Percentiles rank a stretch among this genome's conserved stretches.
phyloP scores from a whole-genome alignment of 164 flowering plant species.

The Stephania cephalantha region DNA sequence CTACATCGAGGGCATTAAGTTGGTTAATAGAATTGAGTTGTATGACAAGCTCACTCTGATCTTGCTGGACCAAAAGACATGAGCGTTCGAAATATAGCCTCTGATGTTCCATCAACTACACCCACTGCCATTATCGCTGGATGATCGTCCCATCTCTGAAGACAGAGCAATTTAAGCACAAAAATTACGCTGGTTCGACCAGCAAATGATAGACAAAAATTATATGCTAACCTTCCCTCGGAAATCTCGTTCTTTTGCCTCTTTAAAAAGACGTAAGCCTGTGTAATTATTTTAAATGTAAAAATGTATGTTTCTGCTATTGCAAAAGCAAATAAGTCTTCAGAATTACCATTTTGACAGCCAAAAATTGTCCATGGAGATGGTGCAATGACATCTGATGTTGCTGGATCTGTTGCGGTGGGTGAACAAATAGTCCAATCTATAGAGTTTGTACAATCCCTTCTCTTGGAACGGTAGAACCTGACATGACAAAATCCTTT shows the following conservation, averaged over 20 bases:
- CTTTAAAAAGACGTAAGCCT: slow-evolving; percentile 88
- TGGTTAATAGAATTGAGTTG: not conserved
- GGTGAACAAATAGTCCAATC: slow-evolving; percentile 66
- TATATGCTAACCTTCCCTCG: slow-evolving; percentile 28
- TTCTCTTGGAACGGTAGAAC: slow-evolving; percentile 34
- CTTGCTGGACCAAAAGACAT: slow-evolving; percentile 90
- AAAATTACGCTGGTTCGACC: not conserved
- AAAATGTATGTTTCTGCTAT: slow-evolving; percentile 8
- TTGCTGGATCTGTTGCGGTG: slow-evolving; percentile 37
- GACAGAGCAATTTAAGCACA: slow-evolving; percentile 20
- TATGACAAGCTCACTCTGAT: slow-evolving; percentile 62
- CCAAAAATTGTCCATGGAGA: slow-evolving; percentile 94
- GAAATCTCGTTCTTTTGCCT: slow-evolving; percentile 66
- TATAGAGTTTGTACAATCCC: slow-evolving; percentile 27
- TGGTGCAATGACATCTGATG: slow-evolving; percentile 83
- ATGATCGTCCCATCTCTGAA: slow-evolving; percentile 75
- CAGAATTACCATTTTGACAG: slow-evolving; percentile 66
- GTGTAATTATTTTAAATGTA: slow-evolving; percentile 10
- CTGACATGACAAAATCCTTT: slow-evolving; percentile 24
- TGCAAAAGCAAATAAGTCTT: slow-evolving; percentile 5
- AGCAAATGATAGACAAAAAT: not conserved
- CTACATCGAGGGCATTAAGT: not conserved
- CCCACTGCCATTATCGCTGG: slow-evolving; percentile 98
- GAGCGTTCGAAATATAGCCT: slow-evolving; percentile 66
- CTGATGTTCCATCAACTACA: slow-evolving; percentile 75